These are phyloP conservation scores for Cupressus sempervirens DNA, from an alignment of 75 land plant genomes.

Conservation along the genomic window DNA sequence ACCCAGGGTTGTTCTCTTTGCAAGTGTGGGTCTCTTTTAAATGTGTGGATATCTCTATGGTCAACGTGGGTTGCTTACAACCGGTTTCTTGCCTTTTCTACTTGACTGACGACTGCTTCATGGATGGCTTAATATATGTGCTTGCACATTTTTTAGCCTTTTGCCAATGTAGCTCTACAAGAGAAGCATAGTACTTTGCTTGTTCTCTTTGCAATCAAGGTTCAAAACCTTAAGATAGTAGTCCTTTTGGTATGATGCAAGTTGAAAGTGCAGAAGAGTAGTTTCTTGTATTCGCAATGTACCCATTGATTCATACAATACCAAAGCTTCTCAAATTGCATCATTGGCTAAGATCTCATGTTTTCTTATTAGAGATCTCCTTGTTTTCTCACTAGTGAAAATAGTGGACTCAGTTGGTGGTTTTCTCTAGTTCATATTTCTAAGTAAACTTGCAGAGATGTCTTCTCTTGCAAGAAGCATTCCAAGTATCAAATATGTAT, in stretches of 20 bases:
- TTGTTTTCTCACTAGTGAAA: slow-evolving; percentile 11
- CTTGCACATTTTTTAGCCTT: slow-evolving; percentile 71
- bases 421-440: slow-evolving; percentile 23
- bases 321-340: slow-evolving; percentile 81
- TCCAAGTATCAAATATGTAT: slow-evolving; percentile 89
- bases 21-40: no score
- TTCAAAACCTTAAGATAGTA: slow-evolving; percentile 59
- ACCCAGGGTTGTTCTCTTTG: no score
- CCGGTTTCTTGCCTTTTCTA: no score
- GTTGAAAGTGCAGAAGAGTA: slow-evolving; percentile 85
- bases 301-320: slow-evolving; percentile 80
- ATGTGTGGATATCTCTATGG: no score
- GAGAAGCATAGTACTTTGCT: slow-evolving; percentile 71
- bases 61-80: no score
- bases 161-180: slow-evolving; percentile 86
- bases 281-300: slow-evolving; percentile 77
- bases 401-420: background rate
- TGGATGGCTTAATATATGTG: no score
- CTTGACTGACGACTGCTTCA: no score
- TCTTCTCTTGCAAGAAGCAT: slow-evolving; percentile 86
- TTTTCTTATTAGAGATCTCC: slow-evolving; percentile 20
- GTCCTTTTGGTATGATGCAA: slow-evolving; percentile 81
- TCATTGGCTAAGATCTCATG: slow-evolving; percentile 69
- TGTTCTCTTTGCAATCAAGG: slow-evolving; percentile 35
- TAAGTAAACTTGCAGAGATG: slow-evolving; percentile 32